Base-by-base conservation (phyloP, 1,139 yeast genomes). In the Yamadazyma atmosphaerica region DNA sequence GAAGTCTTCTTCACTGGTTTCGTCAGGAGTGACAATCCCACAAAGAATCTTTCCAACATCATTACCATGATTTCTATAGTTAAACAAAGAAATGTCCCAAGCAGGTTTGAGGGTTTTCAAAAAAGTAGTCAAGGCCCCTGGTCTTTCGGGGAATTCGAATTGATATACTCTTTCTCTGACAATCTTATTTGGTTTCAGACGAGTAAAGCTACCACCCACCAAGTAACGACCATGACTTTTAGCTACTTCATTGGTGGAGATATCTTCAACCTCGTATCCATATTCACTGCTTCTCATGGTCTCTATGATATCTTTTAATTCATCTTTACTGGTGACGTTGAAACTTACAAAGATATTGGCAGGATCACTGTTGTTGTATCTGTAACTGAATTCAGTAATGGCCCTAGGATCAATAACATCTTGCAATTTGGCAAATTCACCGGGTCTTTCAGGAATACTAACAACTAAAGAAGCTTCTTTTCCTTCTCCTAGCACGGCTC, bases 401-500 rank as follows among this genome's bases (percentile, higher is more conserved):
- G 84, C 74, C 62, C 98, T 79, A 42, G 98, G 98, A 46, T 82
- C 81, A 33, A 94, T 79, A 33, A 86, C 73, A 30, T 74, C 72
- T 54, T 87, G 94, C 44, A 92, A 74, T 46, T 77, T 77, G 42
- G 79, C 75, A 65, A 92, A 92, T 40, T 95, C 86, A 25, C 98
- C 98, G 10, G 97, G 95, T 38, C 69, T 64, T 62, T 92, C 98
- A 11, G 98, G 98, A 46, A 92, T 88, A 30, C 89, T 82, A 8
- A 89, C 89, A 33, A 86, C 81, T 68, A 92, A 74, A 49, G 95
- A 92, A 9, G 89, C 96, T 67, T 92, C 99, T 52, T 84, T 86
- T 39, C 98, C 98, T 62, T 92, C 98, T 67, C 98, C 99, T 19
- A 92, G 76, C 40, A 88, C 95, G 4, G 98, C 97, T 63, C 99